Evolutionary conservation across 371 early-diverging fungal genomes (phyloP).

Genomic region (Phascolomyces articulosus): DNA sequence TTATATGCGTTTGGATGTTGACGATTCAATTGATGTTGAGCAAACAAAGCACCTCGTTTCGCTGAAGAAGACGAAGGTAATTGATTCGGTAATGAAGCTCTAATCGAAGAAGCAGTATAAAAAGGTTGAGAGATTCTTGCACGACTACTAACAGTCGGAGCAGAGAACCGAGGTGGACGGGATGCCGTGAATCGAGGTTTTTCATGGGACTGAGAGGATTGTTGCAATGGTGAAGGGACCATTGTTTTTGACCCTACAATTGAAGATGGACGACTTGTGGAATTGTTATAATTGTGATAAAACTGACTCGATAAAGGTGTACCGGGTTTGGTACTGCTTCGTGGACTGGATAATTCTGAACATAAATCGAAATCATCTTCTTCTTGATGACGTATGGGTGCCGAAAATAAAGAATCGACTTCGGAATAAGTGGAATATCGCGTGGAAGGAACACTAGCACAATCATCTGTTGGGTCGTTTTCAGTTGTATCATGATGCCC

Average conservation of each 20-base stretch:
- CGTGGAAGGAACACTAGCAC: conserved; percentile 30
- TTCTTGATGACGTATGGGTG: conserved; percentile 1
- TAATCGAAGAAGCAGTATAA: conserved; percentile 4
- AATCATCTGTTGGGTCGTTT: conserved; percentile 26
- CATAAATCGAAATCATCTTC: conserved; percentile 28
- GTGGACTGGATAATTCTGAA: conserved; percentile 20
- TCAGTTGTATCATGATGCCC: not conserved
- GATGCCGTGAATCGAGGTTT: conserved; percentile 15
- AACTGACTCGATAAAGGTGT: not conserved
- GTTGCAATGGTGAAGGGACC: not conserved
- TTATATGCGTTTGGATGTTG: no score
- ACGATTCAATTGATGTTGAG: not conserved
- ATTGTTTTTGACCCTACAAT: not conserved
- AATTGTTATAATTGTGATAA: not conserved
- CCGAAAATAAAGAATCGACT: conserved; percentile 31
- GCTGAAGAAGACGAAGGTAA: conserved; percentile 12
- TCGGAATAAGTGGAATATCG: conserved; percentile 31
- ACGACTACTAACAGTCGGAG: conserved; percentile 24
- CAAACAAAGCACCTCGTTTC: not conserved
- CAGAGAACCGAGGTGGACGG: conserved; percentile 40
- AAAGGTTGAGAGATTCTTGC: conserved; percentile 29
- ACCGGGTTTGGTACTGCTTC: not conserved
- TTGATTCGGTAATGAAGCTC: conserved; percentile 10
- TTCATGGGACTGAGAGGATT: not conserved
- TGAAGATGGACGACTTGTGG: not conserved